These are phyloP conservation scores for Crotalaria pallida DNA, from an alignment of 306 rosid species.

Conservation along the genomic window DNA sequence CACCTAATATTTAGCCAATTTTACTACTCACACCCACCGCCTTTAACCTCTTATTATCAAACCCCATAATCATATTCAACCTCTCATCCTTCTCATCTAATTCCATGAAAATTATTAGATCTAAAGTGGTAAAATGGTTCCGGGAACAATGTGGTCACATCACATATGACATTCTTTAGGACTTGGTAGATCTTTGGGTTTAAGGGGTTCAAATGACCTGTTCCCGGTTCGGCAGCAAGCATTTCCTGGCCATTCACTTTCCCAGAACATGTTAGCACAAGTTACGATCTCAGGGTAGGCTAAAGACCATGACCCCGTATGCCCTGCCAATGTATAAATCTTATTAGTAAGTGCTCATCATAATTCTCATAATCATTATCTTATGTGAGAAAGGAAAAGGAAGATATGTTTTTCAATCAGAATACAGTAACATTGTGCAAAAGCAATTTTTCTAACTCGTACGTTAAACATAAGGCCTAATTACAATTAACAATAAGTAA, in stretches of 20 bases:
- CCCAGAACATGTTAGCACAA: constrained; percentile 92
- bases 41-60: no score
- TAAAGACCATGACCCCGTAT: constrained; percentile 85
- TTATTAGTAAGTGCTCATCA: neutral
- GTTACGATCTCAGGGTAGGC: constrained; percentile 81
- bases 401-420: neutral
- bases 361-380: neutral
- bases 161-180: constrained; percentile 54
- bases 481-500: no score
- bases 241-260: constrained; percentile 38
- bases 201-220: constrained; percentile 86
- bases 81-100: no score
- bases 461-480: neutral
- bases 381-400: neutral
- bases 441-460: neutral
- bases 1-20: no score
- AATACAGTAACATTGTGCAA: neutral
- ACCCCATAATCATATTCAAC: no score
- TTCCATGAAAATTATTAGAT: no score
- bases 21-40: no score
- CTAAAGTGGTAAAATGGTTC: constrained; percentile 72
- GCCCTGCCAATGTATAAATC: constrained; percentile 43
- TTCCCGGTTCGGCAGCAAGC: constrained; percentile 78
- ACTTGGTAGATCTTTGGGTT: constrained; percentile 76
- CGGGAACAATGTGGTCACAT: constrained; percentile 54